Evolutionary conservation across 345 rosid species (phyloP), one percentile per base, ranked within the genome.

Genomic region (Gossypium thurberi): DNA sequence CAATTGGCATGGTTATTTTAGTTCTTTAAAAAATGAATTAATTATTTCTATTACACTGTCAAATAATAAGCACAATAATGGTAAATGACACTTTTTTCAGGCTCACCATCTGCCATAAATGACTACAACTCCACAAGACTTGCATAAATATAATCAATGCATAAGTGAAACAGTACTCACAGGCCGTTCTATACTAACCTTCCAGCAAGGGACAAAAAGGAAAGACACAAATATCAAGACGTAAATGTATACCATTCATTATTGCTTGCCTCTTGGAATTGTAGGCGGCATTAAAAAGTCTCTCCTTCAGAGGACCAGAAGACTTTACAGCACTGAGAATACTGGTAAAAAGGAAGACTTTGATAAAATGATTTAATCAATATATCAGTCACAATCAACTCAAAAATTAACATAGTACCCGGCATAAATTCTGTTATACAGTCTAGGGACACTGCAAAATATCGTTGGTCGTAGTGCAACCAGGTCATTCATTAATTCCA

Each of bases 361-460:
- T 65, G 98, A 89, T 48, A 46, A 63, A 75, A 64, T 75, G 64
- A 72, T 57, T 70, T 37, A n/a, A 58, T 33, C 50, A 69, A 76
- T 33, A 57, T 10, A 76, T 42, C 44, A 68, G 47, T 13, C 47
- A 62, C 65, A 71, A 79, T n/a, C 75, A 61, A 74, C 51, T 75
- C 25, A 43, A 56, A 40, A 25, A 76, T 25, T 67, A 77, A 26
- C 78, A 65, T 43, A 72, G 74, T 75, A 71, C 99, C 99, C 91
- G 51, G 78, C 87, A 78, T 95, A 95, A 81, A 95, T 91, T 85
- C 98, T 75, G 74, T 92, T 92, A 77, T 88, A 92, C 74, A 92
- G 82, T 76, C 99, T 94, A 86, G 99, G 99, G 76, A 92, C 98
- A 60, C 99, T 92, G 88, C 89, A 81, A 82, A 95, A 95, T 76